Conservation (phyloP, 208 protist genomes). For the Phytomonas francai region DNA sequence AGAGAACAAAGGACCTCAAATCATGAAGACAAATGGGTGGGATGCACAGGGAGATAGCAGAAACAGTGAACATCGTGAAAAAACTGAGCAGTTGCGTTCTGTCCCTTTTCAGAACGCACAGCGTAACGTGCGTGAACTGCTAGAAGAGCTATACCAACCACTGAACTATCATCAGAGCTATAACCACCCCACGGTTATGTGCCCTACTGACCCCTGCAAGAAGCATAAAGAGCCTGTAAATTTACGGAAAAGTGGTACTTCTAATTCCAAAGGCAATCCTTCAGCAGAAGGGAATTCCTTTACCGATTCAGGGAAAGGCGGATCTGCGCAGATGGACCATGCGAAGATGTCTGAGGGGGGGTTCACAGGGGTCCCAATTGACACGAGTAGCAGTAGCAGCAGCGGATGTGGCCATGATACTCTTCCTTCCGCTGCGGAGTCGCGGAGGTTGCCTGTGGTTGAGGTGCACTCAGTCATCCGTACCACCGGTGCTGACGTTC, state of each 20-base stretch:
- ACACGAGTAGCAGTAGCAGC: not conserved
- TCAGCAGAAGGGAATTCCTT: not conserved
- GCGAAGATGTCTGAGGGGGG: not conserved
- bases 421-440: not conserved
- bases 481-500: constrained; percentile 73
- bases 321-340: not conserved
- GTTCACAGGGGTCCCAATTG: not conserved
- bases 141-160: constrained; percentile 71
- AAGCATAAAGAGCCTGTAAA: too few species aligned
- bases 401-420: not conserved
- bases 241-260: too few species aligned
- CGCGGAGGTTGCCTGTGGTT: constrained; percentile 36
- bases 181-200: not conserved
- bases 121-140: constrained; percentile 60
- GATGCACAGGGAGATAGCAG: not conserved
- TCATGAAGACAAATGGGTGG: not conserved
- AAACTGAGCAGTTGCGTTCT: constrained; percentile 3
- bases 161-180: constrained; percentile 1
- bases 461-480: constrained; percentile 76
- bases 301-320: not conserved
- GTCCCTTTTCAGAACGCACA: constrained; percentile 13
- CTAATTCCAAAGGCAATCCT: not conserved
- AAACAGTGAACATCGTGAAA: not conserved
- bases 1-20: not conserved
- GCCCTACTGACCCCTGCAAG: not conserved